Evolutionary conservation across 2,329 filamentous ascomycete species (phyloP).

Genomic region (Clarireedia homoeocarpa): DNA sequence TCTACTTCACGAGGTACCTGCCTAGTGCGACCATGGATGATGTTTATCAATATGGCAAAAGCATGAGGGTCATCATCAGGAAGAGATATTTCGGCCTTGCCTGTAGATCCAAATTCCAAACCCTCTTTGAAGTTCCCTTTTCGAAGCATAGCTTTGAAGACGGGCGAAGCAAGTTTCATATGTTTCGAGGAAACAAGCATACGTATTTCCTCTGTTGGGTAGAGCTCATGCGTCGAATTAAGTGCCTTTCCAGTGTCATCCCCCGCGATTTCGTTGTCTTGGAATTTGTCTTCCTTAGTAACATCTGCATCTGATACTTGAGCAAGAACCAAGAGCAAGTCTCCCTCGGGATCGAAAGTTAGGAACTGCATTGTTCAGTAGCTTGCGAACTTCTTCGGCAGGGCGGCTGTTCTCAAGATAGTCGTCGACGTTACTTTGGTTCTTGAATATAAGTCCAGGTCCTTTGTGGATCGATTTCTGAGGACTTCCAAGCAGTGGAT

Average conservation of each 20-base stretch:
- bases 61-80: slow-evolving; percentile 5
- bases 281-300: background rate
- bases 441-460: no score
- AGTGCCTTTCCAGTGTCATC: background rate
- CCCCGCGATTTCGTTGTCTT: background rate
- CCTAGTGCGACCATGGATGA: background rate
- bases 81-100: background rate
- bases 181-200: slow-evolving; percentile 6
- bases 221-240: no score
- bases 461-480: no score
- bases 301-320: background rate
- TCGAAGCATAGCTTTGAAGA: background rate
- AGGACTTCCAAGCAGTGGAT: no score
- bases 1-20: background rate
- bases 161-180: background rate
- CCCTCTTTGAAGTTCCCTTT: background rate
- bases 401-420: no score
- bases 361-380: background rate
- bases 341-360: slow-evolving; percentile 1
- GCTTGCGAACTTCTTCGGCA: no score
- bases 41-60: slow-evolving; percentile 1
- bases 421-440: no score
- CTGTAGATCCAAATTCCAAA: background rate
- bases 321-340: background rate
- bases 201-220: background rate